phyloP scores from a whole-genome alignment of 352 stramenopile species.

The Pythium rishiriense region DNA sequence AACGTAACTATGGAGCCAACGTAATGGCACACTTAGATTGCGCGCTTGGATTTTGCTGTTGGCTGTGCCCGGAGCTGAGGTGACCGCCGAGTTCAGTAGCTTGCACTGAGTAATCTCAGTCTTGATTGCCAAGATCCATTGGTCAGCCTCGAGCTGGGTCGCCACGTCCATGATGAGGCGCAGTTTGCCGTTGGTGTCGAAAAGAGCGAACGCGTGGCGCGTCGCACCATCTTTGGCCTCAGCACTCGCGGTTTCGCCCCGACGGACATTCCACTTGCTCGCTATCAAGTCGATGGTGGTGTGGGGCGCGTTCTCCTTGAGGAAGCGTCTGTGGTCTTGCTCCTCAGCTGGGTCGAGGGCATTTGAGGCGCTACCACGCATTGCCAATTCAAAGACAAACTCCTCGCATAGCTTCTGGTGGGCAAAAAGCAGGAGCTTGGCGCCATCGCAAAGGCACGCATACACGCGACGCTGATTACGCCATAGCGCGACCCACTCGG shows the following conservation, averaged over 20 bases:
- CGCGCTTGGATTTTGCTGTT: not conserved
- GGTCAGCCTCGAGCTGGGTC: slow-evolving; percentile 34
- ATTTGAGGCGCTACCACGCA: not conserved
- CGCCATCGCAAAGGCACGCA: slow-evolving; percentile 63
- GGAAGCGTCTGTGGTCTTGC: slow-evolving; percentile 38
- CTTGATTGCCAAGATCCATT: slow-evolving; percentile 50
- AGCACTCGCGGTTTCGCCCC: slow-evolving; percentile 24
- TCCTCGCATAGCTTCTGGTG: slow-evolving; percentile 46
- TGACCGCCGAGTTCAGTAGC: not conserved
- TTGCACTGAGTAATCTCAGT: slow-evolving; percentile 35
- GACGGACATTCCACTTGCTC: slow-evolving; percentile 52
- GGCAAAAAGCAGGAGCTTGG: slow-evolving; percentile 55
- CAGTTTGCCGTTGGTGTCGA: slow-evolving; percentile 49
- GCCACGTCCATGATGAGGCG: slow-evolving; percentile 55
- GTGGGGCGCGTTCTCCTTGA: slow-evolving; percentile 47
- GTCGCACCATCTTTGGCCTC: not conserved
- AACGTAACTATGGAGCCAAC: slow-evolving; percentile 54
- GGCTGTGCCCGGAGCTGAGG: not conserved
- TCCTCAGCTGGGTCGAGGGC: slow-evolving; percentile 6
- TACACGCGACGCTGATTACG: slow-evolving; percentile 59
- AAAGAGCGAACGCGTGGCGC: slow-evolving; percentile 68
- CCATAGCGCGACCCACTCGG: slow-evolving; percentile 68
- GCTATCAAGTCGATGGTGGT: slow-evolving; percentile 44
- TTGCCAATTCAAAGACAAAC: slow-evolving; percentile 51
- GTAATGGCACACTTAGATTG: slow-evolving; percentile 24